Percentiles rank a stretch among this genome's conserved stretches.
phyloP scores from a whole-genome alignment of 2,329 filamentous ascomycete species.

The Neonectria ditissima region DNA sequence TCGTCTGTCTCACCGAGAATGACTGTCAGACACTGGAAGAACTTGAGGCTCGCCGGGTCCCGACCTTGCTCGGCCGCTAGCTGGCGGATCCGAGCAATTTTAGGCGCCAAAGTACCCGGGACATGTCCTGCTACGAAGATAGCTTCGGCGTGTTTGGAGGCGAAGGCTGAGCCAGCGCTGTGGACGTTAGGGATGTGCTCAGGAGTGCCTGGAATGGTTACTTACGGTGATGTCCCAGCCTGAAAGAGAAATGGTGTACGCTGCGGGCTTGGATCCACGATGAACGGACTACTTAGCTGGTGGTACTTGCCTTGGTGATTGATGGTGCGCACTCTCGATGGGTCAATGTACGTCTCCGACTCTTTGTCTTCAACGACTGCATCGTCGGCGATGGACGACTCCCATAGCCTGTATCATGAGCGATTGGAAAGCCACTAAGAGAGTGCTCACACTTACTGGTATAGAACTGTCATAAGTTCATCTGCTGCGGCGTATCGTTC shows the following conservation, averaged over 20 bases:
- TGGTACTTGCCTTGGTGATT: slow-evolving; percentile 70
- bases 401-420: slow-evolving; percentile 21
- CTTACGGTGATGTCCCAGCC: slow-evolving; percentile 66
- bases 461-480: slow-evolving; percentile 21
- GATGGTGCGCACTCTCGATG: slow-evolving; percentile 65
- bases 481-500: slow-evolving; percentile 22
- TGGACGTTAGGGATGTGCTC: background rate
- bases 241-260: slow-evolving; percentile 71
- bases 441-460: slow-evolving; percentile 21
- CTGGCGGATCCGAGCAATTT: slow-evolving; percentile 14
- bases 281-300: slow-evolving; percentile 24
- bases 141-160: slow-evolving; percentile 69
- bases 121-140: slow-evolving; percentile 68
- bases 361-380: slow-evolving; percentile 52
- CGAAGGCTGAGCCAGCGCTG: slow-evolving; percentile 64
- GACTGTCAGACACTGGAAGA: slow-evolving; percentile 18
- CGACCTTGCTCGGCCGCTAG: slow-evolving; percentile 4
- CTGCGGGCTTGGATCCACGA: slow-evolving; percentile 56
- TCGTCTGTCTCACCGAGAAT: slow-evolving; percentile 20
- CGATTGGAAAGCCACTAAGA: background rate
- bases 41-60: slow-evolving; percentile 17
- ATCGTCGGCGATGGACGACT: slow-evolving; percentile 20
- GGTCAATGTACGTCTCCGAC: slow-evolving; percentile 57
- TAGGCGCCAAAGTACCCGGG: slow-evolving; percentile 17
- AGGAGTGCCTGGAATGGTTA: too few species aligned